Base-by-base conservation (phyloP, 2,329 filamentous ascomycete genomes). In the Trichoderma sp. region DNA sequence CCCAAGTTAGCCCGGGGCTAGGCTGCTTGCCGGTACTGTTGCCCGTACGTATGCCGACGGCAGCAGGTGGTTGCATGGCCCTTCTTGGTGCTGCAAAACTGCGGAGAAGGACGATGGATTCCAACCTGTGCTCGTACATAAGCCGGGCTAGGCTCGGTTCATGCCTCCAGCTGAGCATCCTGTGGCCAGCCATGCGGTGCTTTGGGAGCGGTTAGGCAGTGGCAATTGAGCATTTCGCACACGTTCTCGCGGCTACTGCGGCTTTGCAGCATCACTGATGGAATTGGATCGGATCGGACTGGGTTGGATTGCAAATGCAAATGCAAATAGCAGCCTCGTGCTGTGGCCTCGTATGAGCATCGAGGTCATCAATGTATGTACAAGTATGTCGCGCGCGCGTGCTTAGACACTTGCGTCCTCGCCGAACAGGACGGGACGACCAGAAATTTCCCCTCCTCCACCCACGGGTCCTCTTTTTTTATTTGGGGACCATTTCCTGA, bases 371-470 rank as follows among this genome's bases (percentile, higher is more conserved):
- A 15, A 53, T 36, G 47, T 34, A 67, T 36, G 64, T 43, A 58
- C 53, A n/a, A 43, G 65, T 47, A 34, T 50, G 65, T 68, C 36
- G 66, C 66, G 66, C 66, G 66, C 66, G 66, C 55, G 55, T 59
- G 63, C 63, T 66, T 66, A 66, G 63, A 55, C 57, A 30, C 57
- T n/a, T 47, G 43, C 43, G 43, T 47, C 43, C 43, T 47, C 55
- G 55, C 23, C 55, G 23, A 34, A 34, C 11, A 30, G 28, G 57
- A 59, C n/a, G 15, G 50, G 28, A 28, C 34, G 23, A 20, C 26
- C 39, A 39, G 32, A 47, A 59, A 61, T 59, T 58, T 68, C 50
- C 55, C 66, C 53, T 57, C 66, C 66, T 68, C 65, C 65, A 58
- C 53, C 36, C 50, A 26, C 32, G 64, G 28, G 3, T 20, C 57